Conservation (phyloP, 2,329 filamentous ascomycete species). For the Stagonosporopsis vannaccii region DNA sequence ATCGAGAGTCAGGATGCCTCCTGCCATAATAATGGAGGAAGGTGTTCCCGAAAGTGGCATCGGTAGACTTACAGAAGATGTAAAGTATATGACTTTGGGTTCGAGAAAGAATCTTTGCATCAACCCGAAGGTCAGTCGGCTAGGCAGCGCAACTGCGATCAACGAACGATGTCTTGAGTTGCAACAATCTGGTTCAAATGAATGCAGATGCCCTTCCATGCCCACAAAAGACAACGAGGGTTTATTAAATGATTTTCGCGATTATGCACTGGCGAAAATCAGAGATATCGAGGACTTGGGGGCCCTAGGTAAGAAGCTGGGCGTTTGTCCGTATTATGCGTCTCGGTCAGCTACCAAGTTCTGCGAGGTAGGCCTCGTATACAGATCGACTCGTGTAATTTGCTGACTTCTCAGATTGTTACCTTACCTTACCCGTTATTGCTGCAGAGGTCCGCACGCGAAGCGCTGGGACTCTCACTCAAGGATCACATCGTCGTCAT, state of each 20-base stretch:
- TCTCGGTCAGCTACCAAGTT: conserved; percentile 81
- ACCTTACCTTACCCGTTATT: conserved; percentile 92
- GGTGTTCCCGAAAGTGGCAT: conserved; percentile 19
- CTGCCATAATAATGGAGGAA: conserved; percentile 62
- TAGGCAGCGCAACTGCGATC: conserved; percentile 78
- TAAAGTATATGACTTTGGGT: conserved; percentile 84
- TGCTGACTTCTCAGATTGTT: conserved; percentile 66
- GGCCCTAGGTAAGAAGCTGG: conserved; percentile 76
- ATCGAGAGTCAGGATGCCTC: conserved; percentile 76
- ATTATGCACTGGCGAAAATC: conserved; percentile 81
- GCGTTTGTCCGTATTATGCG: conserved; percentile 96
- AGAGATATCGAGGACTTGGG: conserved; percentile 94
- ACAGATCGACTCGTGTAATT: too few species aligned
- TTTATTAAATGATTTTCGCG: conserved; percentile 80
- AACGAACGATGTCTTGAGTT: conserved; percentile 93
- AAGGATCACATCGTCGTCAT: conserved; percentile 93
- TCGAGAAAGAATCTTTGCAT: conserved; percentile 91
- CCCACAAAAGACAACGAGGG: conserved; percentile 78
- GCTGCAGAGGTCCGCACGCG: conserved; percentile 83
- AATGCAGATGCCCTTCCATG: conserved; percentile 76
- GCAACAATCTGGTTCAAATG: conserved; percentile 72
- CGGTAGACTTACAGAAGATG: conserved; percentile 59
- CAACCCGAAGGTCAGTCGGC: conserved; percentile 77
- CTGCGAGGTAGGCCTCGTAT: conserved; percentile 65
- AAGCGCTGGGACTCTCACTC: conserved; percentile 84